Percentiles rank a stretch among this genome's conserved stretches.
These are phyloP conservation scores for Beauveria brongniartii DNA, from an alignment of 2,329 filamentous ascomycete species.

Conservation along the genomic window DNA sequence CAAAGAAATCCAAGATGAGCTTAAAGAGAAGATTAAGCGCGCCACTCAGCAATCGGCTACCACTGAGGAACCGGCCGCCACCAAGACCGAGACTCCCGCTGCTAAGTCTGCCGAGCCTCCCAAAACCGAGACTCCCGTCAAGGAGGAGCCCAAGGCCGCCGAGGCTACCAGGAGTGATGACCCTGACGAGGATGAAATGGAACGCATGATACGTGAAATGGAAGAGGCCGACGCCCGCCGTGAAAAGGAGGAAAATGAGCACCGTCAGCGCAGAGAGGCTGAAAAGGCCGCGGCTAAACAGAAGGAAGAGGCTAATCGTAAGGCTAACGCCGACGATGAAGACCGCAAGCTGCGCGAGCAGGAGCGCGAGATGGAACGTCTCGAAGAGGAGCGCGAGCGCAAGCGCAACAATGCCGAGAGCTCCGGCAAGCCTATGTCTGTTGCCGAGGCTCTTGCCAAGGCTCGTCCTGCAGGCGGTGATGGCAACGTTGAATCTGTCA, in stretches of 20 bases:
- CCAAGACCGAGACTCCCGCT: conserved; percentile 21
- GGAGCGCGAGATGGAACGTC: conserved; percentile 62
- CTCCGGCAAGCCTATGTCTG: conserved; percentile 37
- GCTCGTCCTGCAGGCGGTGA: conserved; percentile 32
- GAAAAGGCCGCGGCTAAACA: conserved; percentile 40
- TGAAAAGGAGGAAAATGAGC: conserved; percentile 39
- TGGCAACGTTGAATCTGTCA: conserved; percentile 30
- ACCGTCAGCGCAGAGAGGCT: conserved; percentile 39
- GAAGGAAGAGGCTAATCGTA: conserved; percentile 37
- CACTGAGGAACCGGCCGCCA: conserved; percentile 21
- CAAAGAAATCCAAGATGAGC: conserved; percentile 76
- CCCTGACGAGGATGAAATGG: conserved; percentile 47
- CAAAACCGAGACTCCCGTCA: conserved; percentile 26
- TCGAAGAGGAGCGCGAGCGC: conserved; percentile 62
- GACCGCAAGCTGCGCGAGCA: conserved; percentile 63
- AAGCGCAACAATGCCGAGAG: conserved; percentile 44
- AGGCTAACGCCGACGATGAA: conserved; percentile 43
- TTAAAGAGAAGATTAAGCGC: conserved; percentile 68
- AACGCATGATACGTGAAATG: conserved; percentile 55
- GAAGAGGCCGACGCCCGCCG: conserved; percentile 46
- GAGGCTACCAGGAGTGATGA: conserved; percentile 26
- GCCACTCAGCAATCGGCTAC: conserved; percentile 35
- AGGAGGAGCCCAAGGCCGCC: conserved; percentile 23
- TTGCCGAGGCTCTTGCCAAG: conserved; percentile 44
- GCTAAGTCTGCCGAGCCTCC: conserved; percentile 24